Conservation (phyloP, 225 moss, liverwort and hornwort species). For the Antitrichia curtipendula region DNA sequence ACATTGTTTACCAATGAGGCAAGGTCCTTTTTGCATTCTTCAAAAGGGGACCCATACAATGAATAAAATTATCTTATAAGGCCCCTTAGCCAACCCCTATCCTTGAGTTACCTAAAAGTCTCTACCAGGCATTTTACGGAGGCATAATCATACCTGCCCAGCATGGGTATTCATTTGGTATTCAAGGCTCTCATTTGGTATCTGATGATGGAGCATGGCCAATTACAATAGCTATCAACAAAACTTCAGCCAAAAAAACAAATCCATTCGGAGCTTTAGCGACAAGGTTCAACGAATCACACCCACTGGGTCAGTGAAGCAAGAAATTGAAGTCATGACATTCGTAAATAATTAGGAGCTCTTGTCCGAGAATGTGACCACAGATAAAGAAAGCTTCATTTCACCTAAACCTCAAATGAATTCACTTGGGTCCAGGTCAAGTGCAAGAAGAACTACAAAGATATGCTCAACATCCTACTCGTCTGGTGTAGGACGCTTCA, state of each 20-base stretch:
- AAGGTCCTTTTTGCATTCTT: not conserved
- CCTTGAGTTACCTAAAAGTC: too few species aligned
- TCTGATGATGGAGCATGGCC: too few species aligned
- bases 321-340: not conserved
- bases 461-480: not conserved
- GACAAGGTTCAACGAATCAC: not conserved
- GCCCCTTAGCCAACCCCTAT: not conserved
- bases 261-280: not conserved
- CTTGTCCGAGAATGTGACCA: not conserved
- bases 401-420: not conserved
- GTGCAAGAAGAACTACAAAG: not conserved
- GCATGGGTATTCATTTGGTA: not conserved
- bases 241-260: not conserved
- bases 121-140: not conserved
- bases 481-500: not conserved
- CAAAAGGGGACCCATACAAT: not conserved
- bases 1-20: not conserved
- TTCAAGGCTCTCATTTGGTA: not conserved
- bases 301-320: not conserved
- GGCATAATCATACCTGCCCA: not conserved
- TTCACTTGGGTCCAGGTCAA: not conserved
- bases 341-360: not conserved
- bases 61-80: too few species aligned
- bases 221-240: too few species aligned
- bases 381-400: not conserved